These are phyloP conservation scores for Stereocaulon alpinum DNA, from an alignment of 495 filamentous ascomycete species.

Conservation along the genomic window DNA sequence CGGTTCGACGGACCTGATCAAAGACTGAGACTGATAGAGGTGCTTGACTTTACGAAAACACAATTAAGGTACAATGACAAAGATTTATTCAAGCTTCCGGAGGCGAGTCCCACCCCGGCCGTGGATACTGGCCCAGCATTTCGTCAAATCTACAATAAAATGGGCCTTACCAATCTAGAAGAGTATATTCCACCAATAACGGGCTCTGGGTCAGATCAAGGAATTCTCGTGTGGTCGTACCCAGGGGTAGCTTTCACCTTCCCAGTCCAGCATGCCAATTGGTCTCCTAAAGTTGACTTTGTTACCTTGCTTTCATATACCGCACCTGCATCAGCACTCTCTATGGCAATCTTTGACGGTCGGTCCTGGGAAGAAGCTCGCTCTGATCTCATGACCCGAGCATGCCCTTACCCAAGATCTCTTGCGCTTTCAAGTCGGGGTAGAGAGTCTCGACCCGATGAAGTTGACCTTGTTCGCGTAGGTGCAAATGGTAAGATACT, in stretches of 20 bases:
- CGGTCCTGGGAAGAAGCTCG: slow-evolving; percentile 80
- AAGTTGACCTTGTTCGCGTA: slow-evolving; percentile 69
- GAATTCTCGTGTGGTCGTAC: slow-evolving; percentile 80
- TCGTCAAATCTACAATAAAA: slow-evolving; percentile 80
- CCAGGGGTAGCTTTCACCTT: slow-evolving; percentile 90
- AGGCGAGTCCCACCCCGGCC: slow-evolving; percentile 32
- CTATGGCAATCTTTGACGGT: slow-evolving; percentile 82
- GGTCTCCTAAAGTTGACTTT: slow-evolving; percentile 72
- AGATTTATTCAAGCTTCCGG: slow-evolving; percentile 61
- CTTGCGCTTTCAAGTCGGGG: slow-evolving; percentile 46
- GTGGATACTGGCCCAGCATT: slow-evolving; percentile 60
- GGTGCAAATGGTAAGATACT: slow-evolving; percentile 67
- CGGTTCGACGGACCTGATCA: slow-evolving; percentile 93
- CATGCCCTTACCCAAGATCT: slow-evolving; percentile 54
- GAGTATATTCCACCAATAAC: slow-evolving; percentile 64
- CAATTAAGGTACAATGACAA: slow-evolving; percentile 74
- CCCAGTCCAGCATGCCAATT: slow-evolving; percentile 63
- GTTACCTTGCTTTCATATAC: slow-evolving; percentile 76
- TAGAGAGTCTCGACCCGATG: slow-evolving; percentile 59
- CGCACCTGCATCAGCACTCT: slow-evolving; percentile 58
- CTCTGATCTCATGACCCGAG: slow-evolving; percentile 60
- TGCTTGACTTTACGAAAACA: slow-evolving; percentile 81
- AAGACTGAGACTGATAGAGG: slow-evolving; percentile 78
- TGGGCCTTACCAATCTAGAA: slow-evolving; percentile 85
- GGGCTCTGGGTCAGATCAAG: slow-evolving; percentile 39